A percentile compares a stretch with the other conserved stretches of the same genome.
These are phyloP conservation scores for Mallotus nudiflorus DNA, from an alignment of 345 rosid species.

Conservation along the genomic window DNA sequence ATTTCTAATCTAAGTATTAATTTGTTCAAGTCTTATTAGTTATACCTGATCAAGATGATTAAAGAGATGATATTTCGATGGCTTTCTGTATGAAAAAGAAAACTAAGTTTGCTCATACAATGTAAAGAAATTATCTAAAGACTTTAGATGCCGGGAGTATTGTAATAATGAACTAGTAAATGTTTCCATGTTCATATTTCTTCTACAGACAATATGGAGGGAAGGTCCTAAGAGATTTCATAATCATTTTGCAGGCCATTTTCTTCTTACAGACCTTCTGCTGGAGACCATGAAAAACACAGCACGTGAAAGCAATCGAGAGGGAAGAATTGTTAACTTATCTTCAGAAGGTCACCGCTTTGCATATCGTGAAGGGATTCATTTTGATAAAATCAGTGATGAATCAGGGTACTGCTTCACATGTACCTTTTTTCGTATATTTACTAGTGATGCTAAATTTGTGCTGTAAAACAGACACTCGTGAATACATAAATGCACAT, in stretches of 20 bases:
- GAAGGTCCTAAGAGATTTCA: not conserved
- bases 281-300: constrained; percentile 50
- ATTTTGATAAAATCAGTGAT: constrained; percentile 43
- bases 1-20: too few relatives aligned
- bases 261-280: constrained; percentile 49
- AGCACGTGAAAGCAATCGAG: constrained; percentile 34
- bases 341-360: constrained; percentile 43
- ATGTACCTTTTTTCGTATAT: not conserved
- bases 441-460: not conserved
- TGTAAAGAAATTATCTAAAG: too few relatives aligned
- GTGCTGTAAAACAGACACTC: not conserved
- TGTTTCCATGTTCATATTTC: too few relatives aligned
- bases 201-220: too few relatives aligned
- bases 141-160: too few relatives aligned
- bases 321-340: constrained; percentile 51
- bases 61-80: too few relatives aligned
- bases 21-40: too few relatives aligned
- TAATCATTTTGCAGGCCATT: constrained; percentile 43
- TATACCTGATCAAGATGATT: too few relatives aligned
- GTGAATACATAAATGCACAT: not conserved
- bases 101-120: too few relatives aligned
- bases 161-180: too few relatives aligned
- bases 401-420: constrained; percentile 33
- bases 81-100: too few relatives aligned
- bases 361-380: constrained; percentile 47